Conservation (phyloP, 2,329 filamentous ascomycete genomes). For the Colletotrichum horii region DNA sequence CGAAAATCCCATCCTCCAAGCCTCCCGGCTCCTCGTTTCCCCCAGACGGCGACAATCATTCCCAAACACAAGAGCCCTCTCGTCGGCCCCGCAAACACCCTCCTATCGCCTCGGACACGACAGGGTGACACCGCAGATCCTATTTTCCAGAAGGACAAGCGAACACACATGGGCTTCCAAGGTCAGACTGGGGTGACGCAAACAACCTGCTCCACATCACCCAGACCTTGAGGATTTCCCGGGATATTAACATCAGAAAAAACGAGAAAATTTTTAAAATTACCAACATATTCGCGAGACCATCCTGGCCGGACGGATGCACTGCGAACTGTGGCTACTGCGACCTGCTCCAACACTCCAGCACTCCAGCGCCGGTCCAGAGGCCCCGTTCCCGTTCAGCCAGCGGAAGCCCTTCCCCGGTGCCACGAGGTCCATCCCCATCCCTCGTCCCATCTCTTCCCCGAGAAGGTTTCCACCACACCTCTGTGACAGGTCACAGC, state of each 20-base stretch:
- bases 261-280: conserved; percentile 18
- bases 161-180: not conserved
- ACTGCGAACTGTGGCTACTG: not conserved
- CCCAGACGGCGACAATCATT: conserved; percentile 12
- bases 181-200: conserved; percentile 13
- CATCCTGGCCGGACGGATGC: not conserved
- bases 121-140: conserved; percentile 21
- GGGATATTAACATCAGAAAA: conserved; percentile 17
- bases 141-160: conserved; percentile 23
- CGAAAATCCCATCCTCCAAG: not conserved
- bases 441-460: conserved; percentile 14
- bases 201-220: not conserved
- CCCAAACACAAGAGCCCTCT: conserved; percentile 8
- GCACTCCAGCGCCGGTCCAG: not conserved
- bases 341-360: not conserved
- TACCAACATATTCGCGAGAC: not conserved
- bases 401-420: conserved; percentile 21
- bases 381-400: not conserved
- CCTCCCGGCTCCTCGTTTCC: not conserved
- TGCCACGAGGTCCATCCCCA: conserved; percentile 17
- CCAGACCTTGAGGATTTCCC: conserved; percentile 8
- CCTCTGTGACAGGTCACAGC: conserved; percentile 4
- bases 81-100: conserved; percentile 10
- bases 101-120: not conserved
- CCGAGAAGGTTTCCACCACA: conserved; percentile 1